Evolutionary conservation across 768 basidiomycete genomes (phyloP).

Genomic region (Panellus pusillus): DNA sequence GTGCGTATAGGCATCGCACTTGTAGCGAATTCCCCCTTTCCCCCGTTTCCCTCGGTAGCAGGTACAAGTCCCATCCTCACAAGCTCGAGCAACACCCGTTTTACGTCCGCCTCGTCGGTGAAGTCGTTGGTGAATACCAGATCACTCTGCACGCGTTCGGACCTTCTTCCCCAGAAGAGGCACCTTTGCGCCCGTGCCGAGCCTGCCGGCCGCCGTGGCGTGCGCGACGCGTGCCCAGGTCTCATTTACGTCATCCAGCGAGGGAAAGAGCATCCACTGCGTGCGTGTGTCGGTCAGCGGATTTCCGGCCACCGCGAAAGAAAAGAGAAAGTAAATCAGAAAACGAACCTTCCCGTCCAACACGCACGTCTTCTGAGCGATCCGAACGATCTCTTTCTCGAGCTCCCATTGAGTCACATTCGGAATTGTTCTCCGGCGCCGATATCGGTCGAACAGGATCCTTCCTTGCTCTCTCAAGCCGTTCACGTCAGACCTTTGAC

Average conservation of each 20-base stretch:
- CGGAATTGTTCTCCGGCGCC: background rate
- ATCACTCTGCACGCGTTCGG: background rate
- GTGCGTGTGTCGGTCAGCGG: too few species aligned
- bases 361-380: background rate
- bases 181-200: conserved; percentile 1
- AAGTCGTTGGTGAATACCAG: conserved; percentile 4
- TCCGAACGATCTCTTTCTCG: background rate
- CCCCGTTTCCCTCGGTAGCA: background rate
- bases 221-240: background rate
- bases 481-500: background rate
- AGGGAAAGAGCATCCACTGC: conserved; percentile 3
- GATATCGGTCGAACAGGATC: background rate
- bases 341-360: background rate
- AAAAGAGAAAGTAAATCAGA: too few species aligned
- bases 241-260: background rate
- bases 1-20: conserved; percentile 9
- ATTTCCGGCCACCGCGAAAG: too few species aligned
- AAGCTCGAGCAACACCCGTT: conserved; percentile 2
- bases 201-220: background rate
- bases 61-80: background rate
- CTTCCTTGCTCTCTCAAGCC: background rate
- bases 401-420: background rate
- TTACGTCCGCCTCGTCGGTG: conserved; percentile 4
- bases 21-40: background rate
- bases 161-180: background rate